These are phyloP conservation scores for Dactylellina haptotyla DNA, from an alignment of 2,329 filamentous ascomycete genomes.

Conservation along the genomic window DNA sequence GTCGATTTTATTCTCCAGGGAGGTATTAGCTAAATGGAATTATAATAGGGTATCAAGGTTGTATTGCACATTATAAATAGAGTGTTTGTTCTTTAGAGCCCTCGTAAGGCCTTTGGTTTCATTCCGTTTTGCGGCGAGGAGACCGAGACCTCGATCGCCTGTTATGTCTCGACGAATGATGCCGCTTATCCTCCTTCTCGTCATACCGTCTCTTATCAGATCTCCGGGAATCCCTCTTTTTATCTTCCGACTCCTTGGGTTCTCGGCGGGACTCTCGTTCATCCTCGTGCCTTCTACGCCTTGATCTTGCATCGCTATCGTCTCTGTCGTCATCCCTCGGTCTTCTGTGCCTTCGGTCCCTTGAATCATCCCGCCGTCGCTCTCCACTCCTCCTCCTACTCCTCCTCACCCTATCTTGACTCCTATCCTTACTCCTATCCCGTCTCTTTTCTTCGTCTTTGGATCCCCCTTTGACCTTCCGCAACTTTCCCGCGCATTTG, in stretches of 20 bases:
- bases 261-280: not conserved
- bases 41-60: no score
- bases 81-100: no score
- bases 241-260: not conserved
- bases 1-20: not conserved
- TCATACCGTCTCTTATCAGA: not conserved
- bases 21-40: no score
- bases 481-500: slow-evolving; percentile 56
- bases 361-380: not conserved
- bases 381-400: slow-evolving; percentile 5
- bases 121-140: slow-evolving; percentile 1
- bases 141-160: slow-evolving; percentile 29
- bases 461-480: slow-evolving; percentile 44
- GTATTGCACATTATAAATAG: no score
- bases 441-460: slow-evolving; percentile 33
- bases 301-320: no score
- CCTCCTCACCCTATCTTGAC: slow-evolving; percentile 18
- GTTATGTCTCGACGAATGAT: slow-evolving; percentile 18
- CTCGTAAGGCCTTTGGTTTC: no score
- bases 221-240: slow-evolving; percentile 4
- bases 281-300: slow-evolving; percentile 10
- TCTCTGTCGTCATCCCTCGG: not conserved
- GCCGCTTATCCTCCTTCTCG: slow-evolving; percentile 4
- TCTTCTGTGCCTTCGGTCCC: not conserved
- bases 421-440: slow-evolving; percentile 26